Evolutionary conservation across 129 eudicot genomes (phyloP).

Genomic region (Saussurea involucrata): DNA sequence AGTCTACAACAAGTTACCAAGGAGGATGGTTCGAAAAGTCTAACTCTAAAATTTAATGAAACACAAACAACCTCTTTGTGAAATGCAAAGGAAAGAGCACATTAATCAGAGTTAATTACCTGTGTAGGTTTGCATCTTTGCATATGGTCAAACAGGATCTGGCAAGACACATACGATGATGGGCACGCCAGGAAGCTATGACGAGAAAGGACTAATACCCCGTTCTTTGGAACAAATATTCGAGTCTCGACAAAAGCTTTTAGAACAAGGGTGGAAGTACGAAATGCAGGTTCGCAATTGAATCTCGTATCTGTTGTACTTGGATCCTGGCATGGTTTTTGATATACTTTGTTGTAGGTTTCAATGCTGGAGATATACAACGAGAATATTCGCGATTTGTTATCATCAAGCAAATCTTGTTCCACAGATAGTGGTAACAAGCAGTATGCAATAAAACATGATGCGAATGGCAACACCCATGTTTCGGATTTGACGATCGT

Average conservation of each 20-base stretch:
- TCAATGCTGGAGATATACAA: slow-evolving; percentile 97
- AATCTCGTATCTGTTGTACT: background rate
- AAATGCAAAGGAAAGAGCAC: background rate
- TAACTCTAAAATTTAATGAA: background rate
- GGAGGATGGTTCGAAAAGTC: background rate
- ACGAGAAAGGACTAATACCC: slow-evolving; percentile 87
- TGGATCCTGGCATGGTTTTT: background rate
- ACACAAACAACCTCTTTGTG: background rate
- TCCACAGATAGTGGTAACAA: slow-evolving; percentile 37
- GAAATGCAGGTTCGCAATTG: slow-evolving; percentile 80
- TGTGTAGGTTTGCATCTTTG: slow-evolving; percentile 89
- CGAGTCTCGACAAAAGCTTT: slow-evolving; percentile 70
- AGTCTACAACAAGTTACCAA: background rate
- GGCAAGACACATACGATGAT: slow-evolving; percentile 98
- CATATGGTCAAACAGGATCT: slow-evolving; percentile 98
- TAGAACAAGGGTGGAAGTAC: slow-evolving; percentile 90
- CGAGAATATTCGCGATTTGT: slow-evolving; percentile 87
- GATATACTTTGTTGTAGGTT: slow-evolving; percentile 49
- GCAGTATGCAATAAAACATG: slow-evolving; percentile 85
- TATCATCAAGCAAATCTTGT: slow-evolving; percentile 60
- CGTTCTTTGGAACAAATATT: slow-evolving; percentile 91
- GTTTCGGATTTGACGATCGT: slow-evolving; percentile 87
- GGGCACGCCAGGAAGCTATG: slow-evolving; percentile 77
- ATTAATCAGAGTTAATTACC: background rate
- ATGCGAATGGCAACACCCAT: slow-evolving; percentile 74